A percentile compares a stretch with the other conserved stretches of the same genome.
phyloP scores from a whole-genome alignment of 768 basidiomycete species.

The Mrakia hoshinonis region DNA sequence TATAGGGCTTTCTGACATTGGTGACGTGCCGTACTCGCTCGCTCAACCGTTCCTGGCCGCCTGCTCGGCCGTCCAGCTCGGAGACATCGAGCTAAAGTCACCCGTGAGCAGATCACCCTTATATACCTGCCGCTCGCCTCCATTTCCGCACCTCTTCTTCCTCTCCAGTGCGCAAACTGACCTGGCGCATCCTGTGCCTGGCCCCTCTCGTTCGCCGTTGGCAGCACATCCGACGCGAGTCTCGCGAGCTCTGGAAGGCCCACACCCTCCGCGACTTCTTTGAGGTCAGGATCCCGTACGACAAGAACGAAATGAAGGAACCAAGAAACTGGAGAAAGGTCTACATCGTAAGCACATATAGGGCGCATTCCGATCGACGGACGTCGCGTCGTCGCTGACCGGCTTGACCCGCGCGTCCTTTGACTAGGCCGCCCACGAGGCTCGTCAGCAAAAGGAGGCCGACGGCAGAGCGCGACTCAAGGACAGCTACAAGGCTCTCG shows the following conservation, averaged over 20 bases:
- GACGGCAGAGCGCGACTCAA: slow-evolving; percentile 1
- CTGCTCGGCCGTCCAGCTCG: slow-evolving; percentile 15
- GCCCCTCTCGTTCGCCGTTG: not conserved
- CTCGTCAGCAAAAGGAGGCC: slow-evolving; percentile 17
- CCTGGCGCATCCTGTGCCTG: not conserved
- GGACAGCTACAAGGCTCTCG: slow-evolving; percentile 14
- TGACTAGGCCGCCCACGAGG: slow-evolving; percentile 17
- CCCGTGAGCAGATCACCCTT: slow-evolving; percentile 14
- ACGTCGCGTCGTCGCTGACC: not conserved
- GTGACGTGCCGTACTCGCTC: slow-evolving; percentile 17
- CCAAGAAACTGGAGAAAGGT: slow-evolving; percentile 24
- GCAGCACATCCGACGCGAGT: slow-evolving; percentile 19
- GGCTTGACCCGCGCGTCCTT: not conserved
- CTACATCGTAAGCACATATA: slow-evolving; percentile 11
- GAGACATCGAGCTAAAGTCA: slow-evolving; percentile 15
- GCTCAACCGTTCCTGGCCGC: slow-evolving; percentile 12
- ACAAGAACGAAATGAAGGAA: slow-evolving; percentile 20
- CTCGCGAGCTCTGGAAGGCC: slow-evolving; percentile 20
- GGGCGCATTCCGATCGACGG: not conserved
- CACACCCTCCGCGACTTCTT: slow-evolving; percentile 22
- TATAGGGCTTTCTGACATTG: slow-evolving; percentile 20
- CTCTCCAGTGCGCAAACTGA: too few relatives aligned
- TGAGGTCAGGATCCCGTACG: slow-evolving; percentile 25
- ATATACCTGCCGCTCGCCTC: not conserved
- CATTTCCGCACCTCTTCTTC: too few relatives aligned